Conservation (phyloP, 257 asterid species). For the Echites panduratus region DNA sequence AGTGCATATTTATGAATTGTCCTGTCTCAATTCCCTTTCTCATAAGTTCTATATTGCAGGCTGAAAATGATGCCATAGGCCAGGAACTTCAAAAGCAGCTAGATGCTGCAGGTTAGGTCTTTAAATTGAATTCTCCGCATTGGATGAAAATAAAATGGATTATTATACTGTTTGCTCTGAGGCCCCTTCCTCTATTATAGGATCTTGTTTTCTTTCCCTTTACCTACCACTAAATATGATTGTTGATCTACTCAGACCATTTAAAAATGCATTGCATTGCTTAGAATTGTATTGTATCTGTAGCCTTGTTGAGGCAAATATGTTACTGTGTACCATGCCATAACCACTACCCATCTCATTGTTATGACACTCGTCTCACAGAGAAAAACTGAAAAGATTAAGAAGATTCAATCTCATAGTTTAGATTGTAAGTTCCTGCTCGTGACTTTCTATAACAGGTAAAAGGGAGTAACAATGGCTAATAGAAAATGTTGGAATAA, state of each 20-base stretch:
- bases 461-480: not conserved
- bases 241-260: not conserved
- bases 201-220: not conserved
- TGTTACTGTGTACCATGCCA: not conserved
- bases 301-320: not conserved
- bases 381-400: not conserved
- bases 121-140: not conserved
- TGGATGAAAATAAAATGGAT: not conserved
- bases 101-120: constrained; percentile 72
- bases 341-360: not conserved
- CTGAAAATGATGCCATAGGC: constrained; percentile 80
- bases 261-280: not conserved
- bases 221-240: not conserved
- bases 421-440: not conserved
- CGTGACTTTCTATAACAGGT: not conserved
- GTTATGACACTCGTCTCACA: not conserved
- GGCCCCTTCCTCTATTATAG: not conserved
- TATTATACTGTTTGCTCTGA: not conserved
- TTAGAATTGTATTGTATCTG: not conserved
- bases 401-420: not conserved
- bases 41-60: constrained; percentile 31
- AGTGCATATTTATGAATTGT: not conserved
- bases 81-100: constrained; percentile 89
- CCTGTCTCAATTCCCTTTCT: not conserved
- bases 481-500: not conserved